Base-by-base conservation (phyloP, 805 yeast genomes). In the Candida vaughaniae region DNA sequence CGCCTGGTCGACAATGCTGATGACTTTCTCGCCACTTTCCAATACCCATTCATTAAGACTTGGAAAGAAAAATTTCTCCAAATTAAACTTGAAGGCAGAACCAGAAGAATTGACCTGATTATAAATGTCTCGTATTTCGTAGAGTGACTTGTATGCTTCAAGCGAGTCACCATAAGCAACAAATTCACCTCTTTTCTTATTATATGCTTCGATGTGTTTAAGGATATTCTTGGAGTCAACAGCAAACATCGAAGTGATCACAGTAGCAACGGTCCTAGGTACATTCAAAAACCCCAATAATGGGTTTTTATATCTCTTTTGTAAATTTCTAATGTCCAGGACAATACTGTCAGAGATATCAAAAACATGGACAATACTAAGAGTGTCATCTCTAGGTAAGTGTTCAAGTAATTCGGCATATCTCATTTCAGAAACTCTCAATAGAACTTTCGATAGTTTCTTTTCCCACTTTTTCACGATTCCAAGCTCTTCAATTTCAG, bases 261-360 rank as follows among this genome's bases (percentile, higher is more conserved):
- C 63, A 0, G 64, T 61, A 0, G 76, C 80, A 19, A 71, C 66
- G 1, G 73, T 72, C 22, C 61, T 56, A 1, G 85, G 58, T 23
- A 85, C 73, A 30, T 70, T 58, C 3, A 85, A 55, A 39, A 66
- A 66, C 15, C 79, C 88, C 29, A 85, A 58, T n/a, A 85, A 57
- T 0, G 87, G 82, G 28, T 60, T 63, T 25, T 74, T 75, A 50
- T 80, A 85, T 42, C 78, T 59, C 42, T 77, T 81, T 45, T 81
- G 85, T 18, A 83, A 53, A 14, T 51, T 49, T 38, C 72, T 64
- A 12, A 82, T 74, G 22, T 70, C 69, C 3, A 59, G 58, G 6
- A 79, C 66, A 15, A 85, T 69, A 25, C 55, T 51, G 31, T 79
- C 80, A 0, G 82, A 77, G 4, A 82, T 65, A 29, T 77, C 72